Base-by-base conservation (phyloP, 2,329 filamentous ascomycete genomes). In the Monilinia fructigena region DNA sequence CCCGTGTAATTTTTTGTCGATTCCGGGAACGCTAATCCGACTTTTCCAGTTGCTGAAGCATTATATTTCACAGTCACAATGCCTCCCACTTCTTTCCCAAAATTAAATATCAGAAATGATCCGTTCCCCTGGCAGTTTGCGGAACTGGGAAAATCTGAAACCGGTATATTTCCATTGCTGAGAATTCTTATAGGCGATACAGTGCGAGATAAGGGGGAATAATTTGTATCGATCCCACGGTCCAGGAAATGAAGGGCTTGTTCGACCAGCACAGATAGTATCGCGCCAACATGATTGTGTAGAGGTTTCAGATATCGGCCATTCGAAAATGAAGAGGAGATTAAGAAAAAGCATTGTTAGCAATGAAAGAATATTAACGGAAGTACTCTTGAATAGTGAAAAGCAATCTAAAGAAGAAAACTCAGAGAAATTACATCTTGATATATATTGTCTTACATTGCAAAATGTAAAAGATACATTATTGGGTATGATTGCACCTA, bases 201-300 rank as follows among this genome's bases (percentile, higher is more conserved):
- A 10, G 74, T 82, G 45, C 86, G 78, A 2, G 83, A 82, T 3
- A 76, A 65, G 0, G 85, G 85, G 1, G 85, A 82, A 70, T 82
- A 86, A 54, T 84, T 84, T 87, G 69, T 85, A 82, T 1, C 78
- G 74, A 40, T 88, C 82, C 85, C 86, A 88, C 20, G 77, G 75
- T 0, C 85, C 85, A 5, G 79, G 78, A 68, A 87, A 88, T 0
- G 84, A 79, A 31, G 63, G 35, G 16, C 18, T 14, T 6, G 81
- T 73, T 11, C 80, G 74, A 14, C 81, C 80, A 35, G 77, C 81
- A 71, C 86, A 88, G 20, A 78, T 74, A 1, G 82, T 83, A 65
- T 86, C 75, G 66, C 82, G 78, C 85, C 85, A 88, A 73, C 85
- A 88, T 59, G 26, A 35, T 7, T 20, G 6, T 35, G 18, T 26